Base-by-base conservation (phyloP, 192 early-diverging fungal species). In the Chytriomyces sp. region DNA sequence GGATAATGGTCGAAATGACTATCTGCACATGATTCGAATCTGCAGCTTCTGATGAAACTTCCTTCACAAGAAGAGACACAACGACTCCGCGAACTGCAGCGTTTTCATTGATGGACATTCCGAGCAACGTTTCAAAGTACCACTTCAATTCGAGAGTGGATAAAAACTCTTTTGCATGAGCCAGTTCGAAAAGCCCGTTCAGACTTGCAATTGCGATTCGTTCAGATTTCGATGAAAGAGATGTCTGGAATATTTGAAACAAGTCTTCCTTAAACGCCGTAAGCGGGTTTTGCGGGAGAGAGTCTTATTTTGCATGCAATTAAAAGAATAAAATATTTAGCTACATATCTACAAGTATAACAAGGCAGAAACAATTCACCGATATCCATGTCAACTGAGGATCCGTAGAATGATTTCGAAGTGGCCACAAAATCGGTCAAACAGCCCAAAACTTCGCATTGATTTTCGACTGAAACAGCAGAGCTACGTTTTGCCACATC, bases 161-260 rank as follows among this genome's bases (percentile, higher is more conserved):
- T 64, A 75, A 46, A 45, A 72, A 71, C 6, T 16, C 76, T 7
- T 13, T 60, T 20, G n/a, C 47, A 24, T 20, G 47, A 16, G 73
- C 44, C 45, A 85, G 62, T 23, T 76, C 82, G 48, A 89, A 82
- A 35, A 97, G 84, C 9, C 93, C 95, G 65, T 89, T 89, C 6
- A 95, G 74, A 3, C 92, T 92, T 28, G 87, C 85, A 44, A 93
- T 83, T 50, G 93, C 86, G 61, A 95, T 90, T 76, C 94, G 93
- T 79, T 95, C 93, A 75, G 93, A 91, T 47, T 89, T 88, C 0
- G 90, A 83, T 24, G 91, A 79, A 6, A 91, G 75, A 8, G 93
- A 88, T 7, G 86, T 82, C 20, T 87, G 88, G 72, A 93, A 96
- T 5, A 94, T 78, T 57, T 84, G 88, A 71, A 94, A 91, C 69